phyloP scores from a whole-genome alignment of 257 asterid genomes.

The Solanum chmielewskii region DNA sequence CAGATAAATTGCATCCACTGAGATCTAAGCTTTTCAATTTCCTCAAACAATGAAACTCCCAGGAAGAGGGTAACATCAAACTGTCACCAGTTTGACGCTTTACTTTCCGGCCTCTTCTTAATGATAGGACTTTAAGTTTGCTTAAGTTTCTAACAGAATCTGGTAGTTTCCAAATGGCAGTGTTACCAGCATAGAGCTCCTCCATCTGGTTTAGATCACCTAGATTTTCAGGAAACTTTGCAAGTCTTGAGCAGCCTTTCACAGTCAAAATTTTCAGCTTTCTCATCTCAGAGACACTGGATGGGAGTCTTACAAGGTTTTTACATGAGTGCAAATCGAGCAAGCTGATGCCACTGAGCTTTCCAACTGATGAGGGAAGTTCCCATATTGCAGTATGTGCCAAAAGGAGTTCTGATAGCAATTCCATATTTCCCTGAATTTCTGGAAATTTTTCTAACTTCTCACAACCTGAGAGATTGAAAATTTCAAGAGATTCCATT shows the following conservation, averaged over 20 bases:
- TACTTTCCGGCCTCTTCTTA: neutral
- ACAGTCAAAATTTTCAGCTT: neutral
- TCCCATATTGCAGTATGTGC: neutral
- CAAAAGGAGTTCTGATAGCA: neutral
- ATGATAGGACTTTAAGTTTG: neutral
- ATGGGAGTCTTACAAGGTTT: neutral
- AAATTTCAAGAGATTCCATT: neutral
- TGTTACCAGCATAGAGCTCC: neutral
- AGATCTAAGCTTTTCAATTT: neutral
- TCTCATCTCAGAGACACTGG: neutral
- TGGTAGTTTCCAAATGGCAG: neutral
- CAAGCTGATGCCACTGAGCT: neutral
- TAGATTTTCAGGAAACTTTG: too few species aligned
- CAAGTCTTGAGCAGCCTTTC: neutral
- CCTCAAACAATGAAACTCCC: neutral
- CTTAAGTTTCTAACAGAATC: accelerated
- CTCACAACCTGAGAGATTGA: neutral
- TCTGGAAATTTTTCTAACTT: neutral
- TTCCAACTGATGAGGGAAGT: neutral
- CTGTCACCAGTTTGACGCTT: neutral
- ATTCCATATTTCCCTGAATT: neutral
- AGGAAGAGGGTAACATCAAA: accelerated
- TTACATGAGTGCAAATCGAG: neutral
- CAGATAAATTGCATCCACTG: neutral
- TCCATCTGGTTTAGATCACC: neutral